Base-by-base conservation (phyloP, 2,329 filamentous ascomycete species). In the Scopulariopsis brevicaulis region DNA sequence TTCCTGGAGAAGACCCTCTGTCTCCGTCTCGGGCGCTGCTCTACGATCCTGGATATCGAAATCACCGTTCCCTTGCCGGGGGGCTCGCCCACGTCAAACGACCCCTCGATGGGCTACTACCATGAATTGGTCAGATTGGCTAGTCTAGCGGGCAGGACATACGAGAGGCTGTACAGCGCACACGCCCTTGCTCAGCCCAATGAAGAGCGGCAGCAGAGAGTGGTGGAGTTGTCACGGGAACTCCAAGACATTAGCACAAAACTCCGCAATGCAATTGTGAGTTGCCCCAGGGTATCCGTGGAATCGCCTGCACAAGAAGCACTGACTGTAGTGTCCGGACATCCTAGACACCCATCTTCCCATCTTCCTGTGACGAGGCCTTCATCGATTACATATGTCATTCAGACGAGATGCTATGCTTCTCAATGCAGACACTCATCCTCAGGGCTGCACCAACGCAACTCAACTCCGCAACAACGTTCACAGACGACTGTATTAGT, bases 31-130 rank as follows among this genome's bases (percentile, higher is more conserved):
- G 82, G 82, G 0, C 74, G 73, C 18, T 70, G 79, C 0, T 77
- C 80, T 0, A 73, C 74, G 4, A 74, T 84, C 2, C 80, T 79
- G 51, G 79, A 83, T 62, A 83, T 77, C 66, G 81, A 84, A 60
- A 78, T 84, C 58, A 81, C 84, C 60, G 78, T 84, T 58, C 79
- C 68, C 18, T 66, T 70, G 5, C 73, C 67, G 46, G 66, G 62
- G 62, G 64, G 63, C 60, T 66, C 35, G 73, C 71, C 59, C 28
- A 8, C 8, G 8, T 4, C 62, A 6, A 64, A 64, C 15, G 63
- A 62, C 0, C 62, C 65, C 1, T 50, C 68, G 12, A 60, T 63
- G 5, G 67, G 68, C 24, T 71, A 73, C 10, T 77, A 78, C 59
- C 65, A 69, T 12, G 63, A 77, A 1, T 83, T 80, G 77, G 73